Conservation (phyloP, 148 eudicot species). For the Persicaria tinctoria region DNA sequence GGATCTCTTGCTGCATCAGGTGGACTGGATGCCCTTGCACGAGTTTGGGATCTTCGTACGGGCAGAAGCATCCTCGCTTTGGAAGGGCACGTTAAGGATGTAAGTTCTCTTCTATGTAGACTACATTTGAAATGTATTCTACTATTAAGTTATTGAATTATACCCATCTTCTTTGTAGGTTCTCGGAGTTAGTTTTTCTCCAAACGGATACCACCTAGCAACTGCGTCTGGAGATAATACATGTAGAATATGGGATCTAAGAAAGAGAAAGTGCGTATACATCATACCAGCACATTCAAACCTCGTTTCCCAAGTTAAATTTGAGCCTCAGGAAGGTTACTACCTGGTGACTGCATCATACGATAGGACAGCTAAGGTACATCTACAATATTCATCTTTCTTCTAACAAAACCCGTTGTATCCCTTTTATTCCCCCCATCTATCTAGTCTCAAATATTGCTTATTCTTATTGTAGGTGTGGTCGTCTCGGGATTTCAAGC, state of each 20-base stretch:
- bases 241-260: conserved; percentile 88
- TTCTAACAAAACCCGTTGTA: neutral
- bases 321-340: conserved; percentile 98
- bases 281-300: conserved; percentile 88
- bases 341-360: conserved; percentile 82
- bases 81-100: conserved; percentile 92
- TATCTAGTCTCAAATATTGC: neutral
- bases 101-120: conserved; percentile 23
- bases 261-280: conserved; percentile 74
- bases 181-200: conserved; percentile 71
- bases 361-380: conserved; percentile 90
- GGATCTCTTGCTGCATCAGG: conserved; percentile 88
- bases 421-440: neutral
- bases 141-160: neutral
- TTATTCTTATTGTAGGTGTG: conserved; percentile 46
- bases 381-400: neutral
- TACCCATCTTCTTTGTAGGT: conserved; percentile 37
- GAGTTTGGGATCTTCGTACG: conserved; percentile 92
- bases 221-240: conserved; percentile 96
- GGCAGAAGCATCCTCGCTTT: conserved; percentile 92
- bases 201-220: conserved; percentile 91
- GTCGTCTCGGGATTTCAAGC: conserved; percentile 86
- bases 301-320: conserved; percentile 85
- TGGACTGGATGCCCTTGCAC: conserved; percentile 88
- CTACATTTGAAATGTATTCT: neutral